Percentiles rank a stretch among this genome's conserved stretches.
These are phyloP conservation scores for Hanseniaspora gamundiae DNA, from an alignment of 1,139 yeast genomes.

Conservation along the genomic window DNA sequence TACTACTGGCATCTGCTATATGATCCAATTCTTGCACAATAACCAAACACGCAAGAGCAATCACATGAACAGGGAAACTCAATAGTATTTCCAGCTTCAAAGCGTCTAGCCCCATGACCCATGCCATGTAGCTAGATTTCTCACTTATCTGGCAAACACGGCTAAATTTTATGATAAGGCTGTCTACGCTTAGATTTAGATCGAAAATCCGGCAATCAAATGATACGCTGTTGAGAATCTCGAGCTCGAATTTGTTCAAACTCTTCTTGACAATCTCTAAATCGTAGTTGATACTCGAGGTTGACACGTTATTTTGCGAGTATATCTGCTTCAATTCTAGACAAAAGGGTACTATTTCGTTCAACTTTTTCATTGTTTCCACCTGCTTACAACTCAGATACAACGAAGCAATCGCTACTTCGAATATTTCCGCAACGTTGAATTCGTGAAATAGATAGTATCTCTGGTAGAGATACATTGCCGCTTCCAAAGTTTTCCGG, in stretches of 20 bases:
- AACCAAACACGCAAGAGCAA: conserved; percentile 56
- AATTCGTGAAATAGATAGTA: conserved; percentile 54
- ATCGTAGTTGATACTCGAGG: conserved; percentile 18
- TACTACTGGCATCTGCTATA: conserved; percentile 9
- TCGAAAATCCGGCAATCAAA: conserved; percentile 57
- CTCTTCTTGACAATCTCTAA: conserved; percentile 41
- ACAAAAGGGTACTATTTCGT: conserved; percentile 28
- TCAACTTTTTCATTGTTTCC: conserved; percentile 74
- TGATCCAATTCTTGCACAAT: conserved; percentile 33
- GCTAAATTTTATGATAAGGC: conserved; percentile 41
- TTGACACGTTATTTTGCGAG: conserved; percentile 22
- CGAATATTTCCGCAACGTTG: conserved; percentile 32
- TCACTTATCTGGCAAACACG: conserved; percentile 38
- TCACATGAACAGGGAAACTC: conserved; percentile 67
- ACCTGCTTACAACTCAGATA: conserved; percentile 75
- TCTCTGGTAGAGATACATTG: conserved; percentile 63
- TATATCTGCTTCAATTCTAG: conserved; percentile 10
- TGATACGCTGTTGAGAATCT: conserved; percentile 58
- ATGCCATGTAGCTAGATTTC: conserved; percentile 42
- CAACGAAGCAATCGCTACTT: conserved; percentile 62
- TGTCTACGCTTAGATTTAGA: conserved; percentile 41
- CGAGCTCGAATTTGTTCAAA: conserved; percentile 50
- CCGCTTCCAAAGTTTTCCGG: conserved; percentile 48
- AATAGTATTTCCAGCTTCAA: conserved; percentile 61
- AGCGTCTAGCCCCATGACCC: conserved; percentile 68